These are phyloP conservation scores for Alternaria metachromatica DNA, from an alignment of 2,329 filamentous ascomycete genomes.

Conservation along the genomic window DNA sequence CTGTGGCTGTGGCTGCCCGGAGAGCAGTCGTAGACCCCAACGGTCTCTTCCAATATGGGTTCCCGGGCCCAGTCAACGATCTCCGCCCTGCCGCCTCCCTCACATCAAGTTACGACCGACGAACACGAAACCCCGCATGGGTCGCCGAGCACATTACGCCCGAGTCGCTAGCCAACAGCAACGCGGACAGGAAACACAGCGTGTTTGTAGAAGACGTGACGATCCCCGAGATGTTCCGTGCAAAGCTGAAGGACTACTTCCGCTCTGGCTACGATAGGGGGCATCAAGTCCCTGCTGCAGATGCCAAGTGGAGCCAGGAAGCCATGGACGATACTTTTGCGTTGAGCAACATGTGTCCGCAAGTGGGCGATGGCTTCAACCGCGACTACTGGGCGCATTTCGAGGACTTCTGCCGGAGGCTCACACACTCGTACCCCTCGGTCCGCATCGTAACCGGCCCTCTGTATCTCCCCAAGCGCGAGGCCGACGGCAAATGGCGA, in stretches of 20 bases:
- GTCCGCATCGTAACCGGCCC: conserved; percentile 94
- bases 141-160: conserved; percentile 93
- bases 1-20: conserved; percentile 27
- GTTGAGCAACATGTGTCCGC: conserved; percentile 96
- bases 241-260: conserved; percentile 90
- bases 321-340: conserved; percentile 97
- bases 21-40: conserved; percentile 55
- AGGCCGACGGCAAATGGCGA: conserved; percentile 93
- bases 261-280: conserved; percentile 94
- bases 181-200: conserved; percentile 84
- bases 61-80: conserved; percentile 89
- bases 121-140: conserved; percentile 91
- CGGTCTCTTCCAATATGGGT: conserved; percentile 67
- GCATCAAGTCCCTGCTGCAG: conserved; percentile 95
- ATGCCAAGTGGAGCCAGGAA: conserved; percentile 91
- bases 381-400: conserved; percentile 99
- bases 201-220: conserved; percentile 79
- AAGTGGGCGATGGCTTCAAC: conserved; percentile 98
- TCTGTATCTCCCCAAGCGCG: conserved; percentile 85
- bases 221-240: conserved; percentile 87
- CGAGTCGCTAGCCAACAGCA: conserved; percentile 74
- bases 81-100: conserved; percentile 77
- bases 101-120: conserved; percentile 87
- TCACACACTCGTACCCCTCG: conserved; percentile 81
- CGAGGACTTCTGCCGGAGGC: conserved; percentile 90